Evolutionary conservation across 495 filamentous ascomycete genomes (phyloP), one percentile per base, ranked within the genome.

Genomic region (Penicillium simplicissimum): DNA sequence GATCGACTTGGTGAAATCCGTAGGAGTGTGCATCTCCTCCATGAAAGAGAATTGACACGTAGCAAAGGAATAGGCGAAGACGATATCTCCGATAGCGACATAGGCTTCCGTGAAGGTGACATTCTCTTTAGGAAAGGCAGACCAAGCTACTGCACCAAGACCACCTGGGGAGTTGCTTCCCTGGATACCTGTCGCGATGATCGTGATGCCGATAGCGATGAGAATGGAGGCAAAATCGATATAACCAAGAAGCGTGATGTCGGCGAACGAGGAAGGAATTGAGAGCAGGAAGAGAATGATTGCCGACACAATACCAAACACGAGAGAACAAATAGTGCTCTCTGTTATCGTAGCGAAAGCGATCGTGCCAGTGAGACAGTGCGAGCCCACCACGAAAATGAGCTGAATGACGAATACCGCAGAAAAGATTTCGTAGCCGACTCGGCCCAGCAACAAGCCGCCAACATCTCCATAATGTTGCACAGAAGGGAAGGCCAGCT

Each of bases 21-120:
- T 62, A 0, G 87, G 88, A 0, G 48, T 52, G 23, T 52, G 48
- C 48, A 52, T 52, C 14, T 52, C 48, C n/a, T 34, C 48, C 48
- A 88, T 88, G 72, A 91, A 88, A 42, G 77, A 82, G 71, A 90
- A 88, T 79, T 77, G 85, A 78, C 74, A 88, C 61, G 80, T 86
- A 74, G 74, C 87, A 66, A 84, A 88, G 9, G 71, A 69, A 80
- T 72, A 75, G 35, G 88, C 87, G 63, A 91, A 88, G 57, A 87
- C 79, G 53, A 90, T 89, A 76, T 90, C 89, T 45, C 82, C 81
- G 47, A 88, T 78, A 13, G 85, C 85, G 47, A 87, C 82, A 64
- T 90, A 73, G 28, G 65, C 71, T 11, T 67, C 65, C 15, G 69
- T 63, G 54, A 75, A 75, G 3, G 71, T 71, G 35, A 67, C 59